phyloP scores from a whole-genome alignment of 2,329 filamentous ascomycete genomes.

The Polychaeton citri region DNA sequence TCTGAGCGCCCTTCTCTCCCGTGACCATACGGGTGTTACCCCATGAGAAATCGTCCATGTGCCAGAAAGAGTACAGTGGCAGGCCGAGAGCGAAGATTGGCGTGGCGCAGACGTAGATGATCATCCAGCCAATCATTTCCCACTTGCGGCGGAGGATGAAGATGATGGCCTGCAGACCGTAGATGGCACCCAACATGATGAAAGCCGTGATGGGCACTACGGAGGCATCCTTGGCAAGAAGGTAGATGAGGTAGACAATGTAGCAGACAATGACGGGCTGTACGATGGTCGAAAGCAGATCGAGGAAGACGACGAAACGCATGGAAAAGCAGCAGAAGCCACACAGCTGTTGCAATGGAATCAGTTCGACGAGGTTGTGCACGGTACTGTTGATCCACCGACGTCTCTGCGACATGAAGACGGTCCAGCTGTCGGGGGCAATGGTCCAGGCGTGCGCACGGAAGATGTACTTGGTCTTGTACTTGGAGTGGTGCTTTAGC shows the following conservation, averaged over 20 bases:
- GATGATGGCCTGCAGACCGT: constrained; percentile 91
- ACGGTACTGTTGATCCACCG: constrained; percentile 99
- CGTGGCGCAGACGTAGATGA: constrained; percentile 83
- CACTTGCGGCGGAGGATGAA: constrained; percentile 94
- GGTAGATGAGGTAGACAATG: constrained; percentile 75
- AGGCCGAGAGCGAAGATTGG: constrained; percentile 84
- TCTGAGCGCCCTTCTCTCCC: constrained; percentile 81
- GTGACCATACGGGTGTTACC: constrained; percentile 96
- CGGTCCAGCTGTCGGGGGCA: constrained; percentile 81
- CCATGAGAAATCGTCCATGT: constrained; percentile 99
- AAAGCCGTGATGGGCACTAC: constrained; percentile 75
- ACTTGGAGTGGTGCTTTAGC: constrained; percentile 80
- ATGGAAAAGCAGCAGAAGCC: constrained; percentile 99
- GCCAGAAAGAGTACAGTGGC: constrained; percentile 92
- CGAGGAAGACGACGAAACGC: constrained; percentile 93
- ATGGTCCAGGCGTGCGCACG: constrained; percentile 91
- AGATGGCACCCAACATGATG: constrained; percentile 84
- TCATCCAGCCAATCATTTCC: constrained; percentile 99
- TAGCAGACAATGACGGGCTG: constrained; percentile 87
- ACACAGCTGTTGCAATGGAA: constrained; percentile 84
- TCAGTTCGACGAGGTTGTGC: constrained; percentile 92
- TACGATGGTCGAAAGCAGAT: constrained; percentile 80
- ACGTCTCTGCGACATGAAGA: constrained; percentile 96
- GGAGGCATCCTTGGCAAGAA: constrained; percentile 46
- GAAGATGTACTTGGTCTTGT: constrained; percentile 97